Evolutionary conservation across 2,329 filamentous ascomycete genomes (phyloP).

Genomic region (Davidsoniella eucalypti): DNA sequence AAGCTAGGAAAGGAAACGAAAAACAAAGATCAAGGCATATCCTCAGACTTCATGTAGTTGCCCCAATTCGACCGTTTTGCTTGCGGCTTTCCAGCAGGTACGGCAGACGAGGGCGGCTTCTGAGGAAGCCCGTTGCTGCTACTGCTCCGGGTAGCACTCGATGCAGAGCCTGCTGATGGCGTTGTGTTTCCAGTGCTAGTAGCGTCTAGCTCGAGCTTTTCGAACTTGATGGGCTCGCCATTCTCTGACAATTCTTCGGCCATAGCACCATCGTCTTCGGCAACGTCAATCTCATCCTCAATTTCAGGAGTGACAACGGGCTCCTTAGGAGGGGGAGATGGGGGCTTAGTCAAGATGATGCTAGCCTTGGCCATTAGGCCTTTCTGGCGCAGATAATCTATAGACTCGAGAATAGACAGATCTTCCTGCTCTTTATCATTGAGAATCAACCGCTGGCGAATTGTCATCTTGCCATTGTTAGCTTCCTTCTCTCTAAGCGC

Average conservation of each 20-base stretch:
- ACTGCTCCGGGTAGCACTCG: slow-evolving; percentile 17
- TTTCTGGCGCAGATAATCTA: slow-evolving; percentile 46
- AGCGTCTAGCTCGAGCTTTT: neutral
- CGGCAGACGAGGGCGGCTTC: slow-evolving; percentile 9
- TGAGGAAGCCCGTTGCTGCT: slow-evolving; percentile 15
- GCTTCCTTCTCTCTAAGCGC: slow-evolving; percentile 46
- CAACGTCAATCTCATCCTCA: slow-evolving; percentile 8
- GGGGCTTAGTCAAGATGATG: slow-evolving; percentile 12
- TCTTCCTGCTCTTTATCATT: slow-evolving; percentile 56
- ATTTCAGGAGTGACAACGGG: slow-evolving; percentile 4
- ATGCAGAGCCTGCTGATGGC: neutral
- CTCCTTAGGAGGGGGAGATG: neutral
- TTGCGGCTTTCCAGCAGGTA: slow-evolving; percentile 23
- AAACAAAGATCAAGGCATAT: slow-evolving; percentile 16
- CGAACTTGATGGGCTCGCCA: neutral
- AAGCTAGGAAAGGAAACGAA: neutral
- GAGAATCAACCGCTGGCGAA: slow-evolving; percentile 46
- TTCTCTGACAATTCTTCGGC: slow-evolving; percentile 3
- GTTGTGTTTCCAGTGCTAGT: too few species aligned
- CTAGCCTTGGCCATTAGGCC: slow-evolving; percentile 29
- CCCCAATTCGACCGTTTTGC: slow-evolving; percentile 21
- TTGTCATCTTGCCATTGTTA: slow-evolving; percentile 48
- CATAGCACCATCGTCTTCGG: neutral
- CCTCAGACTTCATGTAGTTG: slow-evolving; percentile 22
- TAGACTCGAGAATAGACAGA: slow-evolving; percentile 46